Evolutionary conservation across 1,284 basidiomycete genomes (phyloP), one percentile per base, ranked within the genome.

Genomic region (Chalciporus sp.): DNA sequence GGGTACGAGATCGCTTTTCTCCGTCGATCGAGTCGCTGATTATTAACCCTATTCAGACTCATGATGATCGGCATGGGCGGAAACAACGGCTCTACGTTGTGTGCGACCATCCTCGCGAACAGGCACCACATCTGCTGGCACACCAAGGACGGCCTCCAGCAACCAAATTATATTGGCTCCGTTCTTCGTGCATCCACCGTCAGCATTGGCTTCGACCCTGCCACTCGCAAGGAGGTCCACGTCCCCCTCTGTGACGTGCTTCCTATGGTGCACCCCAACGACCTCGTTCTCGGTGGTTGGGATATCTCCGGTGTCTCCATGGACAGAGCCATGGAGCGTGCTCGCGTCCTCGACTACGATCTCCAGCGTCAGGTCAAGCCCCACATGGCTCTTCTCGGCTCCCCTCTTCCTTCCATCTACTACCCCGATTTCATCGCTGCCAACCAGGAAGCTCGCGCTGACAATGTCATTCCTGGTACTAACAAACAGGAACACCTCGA

Each of bases 201-300:
- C 61, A 88, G 92, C 65, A 85, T 99, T 58, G 96, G 97, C 50
- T 83, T 82, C 51, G 94, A 99, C 67, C 83, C 88, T 48, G 70
- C 74, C 53, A 90, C 88, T 2, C 92, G 91, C 68, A 94, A 95
- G 78, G 95, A 98, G 68, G 86, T 98, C 61, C 84, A 95, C 71
- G 89, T 98, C 59, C 96, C 96, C 43, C 80, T 98, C 72, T 92
- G 88, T 42, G 95, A 97, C 68, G 86, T 98, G 62, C 83, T 98
- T 47, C 96, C 96, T 55, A 98, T 97, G 93, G 95, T 98, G 52
- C 95, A 98, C 79, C 96, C 96, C 61, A 96, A 98, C 73, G 97
- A 99, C 76, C 88, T 99, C 68, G 94, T 98, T 60, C 83, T 98
- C 62, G 93, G 95, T 55, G 97, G 96, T 31, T 99, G 96, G 97